Evolutionary conservation across 2,329 filamentous ascomycete species (phyloP), one percentile per base, ranked within the genome.

Genomic region (Ophiocordyceps camponoti-leonardi): DNA sequence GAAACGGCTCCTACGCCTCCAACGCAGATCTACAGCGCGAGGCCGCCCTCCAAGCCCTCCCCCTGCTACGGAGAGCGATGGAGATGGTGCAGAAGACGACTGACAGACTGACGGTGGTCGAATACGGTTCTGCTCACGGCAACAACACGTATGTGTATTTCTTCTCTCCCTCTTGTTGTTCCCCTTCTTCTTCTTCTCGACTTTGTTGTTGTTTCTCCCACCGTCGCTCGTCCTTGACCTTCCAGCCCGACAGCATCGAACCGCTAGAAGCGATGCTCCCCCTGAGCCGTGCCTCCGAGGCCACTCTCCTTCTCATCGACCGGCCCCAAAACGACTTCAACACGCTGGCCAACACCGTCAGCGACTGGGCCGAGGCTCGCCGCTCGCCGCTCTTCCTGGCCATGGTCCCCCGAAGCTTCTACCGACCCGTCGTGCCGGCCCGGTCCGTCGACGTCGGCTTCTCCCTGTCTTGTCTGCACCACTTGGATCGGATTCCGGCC

Each of bases 361-460:
- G 22, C 26, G 7, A 35, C 6, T 44, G 43, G 43, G 13, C 16
- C 22, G 43, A 30, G 8, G n/a, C 22, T 18, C 43, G 39, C n/a
- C 16, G 6, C 16, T 44, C 43, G 19, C 13, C n/a, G n/a, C n/a
- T 41, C n/a, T 44, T 44, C 23, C n/a, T 44, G 1, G 43, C 20
- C 31, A 43, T 46, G 45, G 43, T 46, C 5, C 45, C 45, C 7
- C 45, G 41, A n/a, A 46, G 45, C n/a, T 46, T 46, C 22, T 46
- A 46, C 33, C 41, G 41, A 13, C 28, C 8, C 6, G 41, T 46
- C 13, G 41, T 43, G 8, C 41, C 33, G 20, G 20, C 41, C 10
- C 20, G 26, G 16, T 43, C 45, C 5, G 45, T 43, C n/a, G 31
- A 43, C 22, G 12, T 44, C 5, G 45, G 31, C 13, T 46, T 43